phyloP scores from a whole-genome alignment of 768 basidiomycete genomes.

The Trametes villosa region DNA sequence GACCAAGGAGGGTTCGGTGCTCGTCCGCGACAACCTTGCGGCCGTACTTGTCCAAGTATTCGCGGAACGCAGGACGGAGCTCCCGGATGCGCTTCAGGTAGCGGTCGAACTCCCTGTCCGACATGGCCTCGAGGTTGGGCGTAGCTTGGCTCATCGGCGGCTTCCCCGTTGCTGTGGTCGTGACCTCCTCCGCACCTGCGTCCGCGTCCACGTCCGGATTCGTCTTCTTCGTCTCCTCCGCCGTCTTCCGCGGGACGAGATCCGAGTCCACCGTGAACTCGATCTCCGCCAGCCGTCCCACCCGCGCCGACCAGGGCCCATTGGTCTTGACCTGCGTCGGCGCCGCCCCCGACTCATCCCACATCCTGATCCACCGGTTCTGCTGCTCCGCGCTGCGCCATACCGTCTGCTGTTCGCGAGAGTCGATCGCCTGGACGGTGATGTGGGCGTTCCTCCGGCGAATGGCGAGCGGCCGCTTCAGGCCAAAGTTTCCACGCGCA shows the following conservation, averaged over 20 bases:
- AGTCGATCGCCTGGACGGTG: constrained; percentile 69
- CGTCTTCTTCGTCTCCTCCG: constrained; percentile 6
- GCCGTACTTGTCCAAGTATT: constrained; percentile 42
- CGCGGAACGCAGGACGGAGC: constrained; percentile 58
- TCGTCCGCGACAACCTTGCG: constrained; percentile 9
- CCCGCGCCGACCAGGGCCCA: constrained; percentile 43
- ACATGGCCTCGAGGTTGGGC: constrained; percentile 66
- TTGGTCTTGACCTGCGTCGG: constrained; percentile 33
- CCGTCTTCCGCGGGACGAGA: constrained; percentile 33
- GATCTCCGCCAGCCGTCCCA: constrained; percentile 40
- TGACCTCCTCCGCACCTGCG: constrained; percentile 6
- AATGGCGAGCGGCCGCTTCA: constrained; percentile 80
- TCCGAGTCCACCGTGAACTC: constrained; percentile 52
- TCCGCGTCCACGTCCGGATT: constrained; percentile 5
- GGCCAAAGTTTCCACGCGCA: constrained; percentile 80
- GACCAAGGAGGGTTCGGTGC: constrained; percentile 5
- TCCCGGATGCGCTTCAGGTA: constrained; percentile 65
- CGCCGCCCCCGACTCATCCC: constrained; percentile 62
- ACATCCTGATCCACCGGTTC: constrained; percentile 67
- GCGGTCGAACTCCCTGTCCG: constrained; percentile 54
- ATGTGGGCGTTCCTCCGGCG: constrained; percentile 67
- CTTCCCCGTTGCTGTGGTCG: neutral
- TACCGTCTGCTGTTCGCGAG: constrained; percentile 74
- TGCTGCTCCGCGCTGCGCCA: constrained; percentile 72
- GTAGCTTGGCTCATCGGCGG: constrained; percentile 13